A percentile compares a stretch with the other conserved stretches of the same genome.
Conservation (phyloP, 305 asterid genomes). For the Rubia tinctorum region DNA sequence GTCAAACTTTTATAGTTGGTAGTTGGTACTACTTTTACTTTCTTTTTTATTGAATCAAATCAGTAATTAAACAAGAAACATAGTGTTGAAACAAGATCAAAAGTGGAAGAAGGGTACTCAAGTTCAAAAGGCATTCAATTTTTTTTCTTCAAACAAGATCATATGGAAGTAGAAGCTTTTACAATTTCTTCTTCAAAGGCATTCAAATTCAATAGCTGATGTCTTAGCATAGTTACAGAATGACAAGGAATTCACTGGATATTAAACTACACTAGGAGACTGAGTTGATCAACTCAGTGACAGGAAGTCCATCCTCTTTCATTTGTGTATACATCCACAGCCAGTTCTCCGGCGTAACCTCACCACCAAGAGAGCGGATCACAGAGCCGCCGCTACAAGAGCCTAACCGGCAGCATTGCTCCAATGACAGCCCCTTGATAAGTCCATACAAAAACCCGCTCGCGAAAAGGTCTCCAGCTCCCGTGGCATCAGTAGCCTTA, state of each 20-base stretch:
- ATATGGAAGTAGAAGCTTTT: neutral
- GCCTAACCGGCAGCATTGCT: conserved; percentile 83
- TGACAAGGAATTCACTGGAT: conserved; percentile 7
- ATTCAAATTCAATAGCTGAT: neutral
- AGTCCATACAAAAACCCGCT: conserved; percentile 90
- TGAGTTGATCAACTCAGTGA: conserved; percentile 37
- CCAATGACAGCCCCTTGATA: conserved; percentile 71
- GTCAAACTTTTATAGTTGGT: neutral
- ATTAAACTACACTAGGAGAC: conserved; percentile 14
- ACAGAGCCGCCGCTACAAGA: conserved; percentile 97
- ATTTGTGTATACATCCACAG: conserved; percentile 92
- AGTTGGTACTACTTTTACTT: neutral
- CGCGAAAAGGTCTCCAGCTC: conserved; percentile 97
- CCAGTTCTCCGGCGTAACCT: conserved; percentile 85
- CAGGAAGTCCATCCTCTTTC: conserved; percentile 57
- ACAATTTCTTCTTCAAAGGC: neutral
- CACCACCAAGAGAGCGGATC: conserved; percentile 85
- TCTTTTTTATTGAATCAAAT: neutral
- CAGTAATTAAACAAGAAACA: neutral
- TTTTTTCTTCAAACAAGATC: neutral
- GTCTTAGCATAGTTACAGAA: conserved; percentile 5
- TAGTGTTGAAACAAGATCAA: neutral
- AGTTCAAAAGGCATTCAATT: neutral
- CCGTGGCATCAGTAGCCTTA: conserved; percentile 86
- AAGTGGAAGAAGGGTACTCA: neutral